These are phyloP conservation scores for Cucumis sativus DNA, from an alignment of 306 rosid species.

Conservation along the genomic window Cucumber_9930_V3 NC_026655.2:5318001-5318500, in stretches of 20 bases:
- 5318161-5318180: background rate
- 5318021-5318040: background rate
- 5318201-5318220: constrained; percentile 82
- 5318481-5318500: no score
- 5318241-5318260: constrained; percentile 26
- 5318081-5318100: constrained; percentile 8
- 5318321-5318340: background rate
- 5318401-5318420: no score
- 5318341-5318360: background rate
- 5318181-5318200: constrained; percentile 41
- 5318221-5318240: constrained; percentile 94
- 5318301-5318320: background rate
- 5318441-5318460: no score
- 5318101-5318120: constrained; percentile 4
- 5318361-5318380: no score
- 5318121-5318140: no score
- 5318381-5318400: no score
- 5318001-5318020: background rate
- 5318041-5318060: background rate
- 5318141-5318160: background rate
- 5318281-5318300: background rate
- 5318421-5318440: no score
- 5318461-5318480: no score
- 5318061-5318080: constrained; percentile 1
- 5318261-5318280: no score